Evolutionary conservation across 345 rosid species (phyloP), one percentile per base, ranked within the genome.

Genomic region (Hypericum androsaemum): DNA sequence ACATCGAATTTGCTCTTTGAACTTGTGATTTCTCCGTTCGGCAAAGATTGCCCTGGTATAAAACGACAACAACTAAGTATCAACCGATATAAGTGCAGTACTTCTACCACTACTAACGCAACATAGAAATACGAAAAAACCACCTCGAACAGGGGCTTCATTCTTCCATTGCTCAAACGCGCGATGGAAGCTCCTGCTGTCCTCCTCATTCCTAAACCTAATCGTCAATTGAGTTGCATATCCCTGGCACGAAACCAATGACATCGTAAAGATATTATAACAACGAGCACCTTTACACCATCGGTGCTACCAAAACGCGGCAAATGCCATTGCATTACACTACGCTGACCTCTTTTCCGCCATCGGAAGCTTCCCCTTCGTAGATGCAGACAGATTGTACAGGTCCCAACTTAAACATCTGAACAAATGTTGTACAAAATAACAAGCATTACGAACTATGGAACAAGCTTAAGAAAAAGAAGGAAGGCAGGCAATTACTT

Each of bases 111-210:
- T 9, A 42, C 52, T 10, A 52, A 61, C 55, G 62, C 12, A 60
- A 52, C 47, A 65, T 57, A 52, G 28, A 53, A 54, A 36, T 60
- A 50, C 60, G 72, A 65, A 63, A 58, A 15, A 72, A 73, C n/a
- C 65, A 92, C 96, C 96, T 80, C 66, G 73, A 73, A 53, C 65
- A 71, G 15, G 55, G 63, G 44, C 67, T 63, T 74, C 73, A 54
- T 76, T 76, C 79, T 78, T 83, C 96, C 84, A 88, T 72, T 80
- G 88, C 69, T 83, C 82, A 69, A 88, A 83, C 9, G 84, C 75
- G 66, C 69, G 71, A 77, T 81, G 89, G 73, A 92, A 92, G 60
- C 70, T 68, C 63, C 57, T 78, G 79, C 94, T 73, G 63, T 83
- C 95, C 65, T 81, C 88, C 66, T 81, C 96, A 43, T 70, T 74